These are phyloP conservation scores for Calonectria ilicicola DNA, from an alignment of 2,329 filamentous ascomycete genomes.

Conservation along the genomic window DNA sequence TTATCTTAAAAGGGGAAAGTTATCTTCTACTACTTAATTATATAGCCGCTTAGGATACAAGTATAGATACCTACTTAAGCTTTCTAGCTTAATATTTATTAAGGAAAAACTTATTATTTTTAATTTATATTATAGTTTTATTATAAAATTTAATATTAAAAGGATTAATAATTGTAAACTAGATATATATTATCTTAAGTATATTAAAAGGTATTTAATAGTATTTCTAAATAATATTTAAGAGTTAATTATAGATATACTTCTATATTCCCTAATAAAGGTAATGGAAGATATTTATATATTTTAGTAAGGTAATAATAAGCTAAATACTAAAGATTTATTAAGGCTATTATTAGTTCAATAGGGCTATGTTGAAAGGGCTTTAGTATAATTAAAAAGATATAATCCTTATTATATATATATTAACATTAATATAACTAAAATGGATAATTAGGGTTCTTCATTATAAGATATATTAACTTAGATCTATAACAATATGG, in stretches of 20 bases:
- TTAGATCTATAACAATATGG: conserved; percentile 7
- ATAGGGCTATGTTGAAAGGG: neutral
- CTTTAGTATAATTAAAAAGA: conserved; percentile 5
- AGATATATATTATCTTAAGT: neutral
- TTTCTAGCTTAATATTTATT: neutral
- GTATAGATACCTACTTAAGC: neutral
- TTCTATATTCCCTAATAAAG: conserved; percentile 6
- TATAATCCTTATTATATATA: conserved; percentile 13
- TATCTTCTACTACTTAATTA: neutral
- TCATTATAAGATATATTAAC: neutral
- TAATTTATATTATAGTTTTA: neutral
- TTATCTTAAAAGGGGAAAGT: neutral
- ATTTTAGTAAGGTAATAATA: conserved; percentile 10
- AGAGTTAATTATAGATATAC: conserved; percentile 3
- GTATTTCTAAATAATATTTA: conserved; percentile 15
- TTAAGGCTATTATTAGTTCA: conserved; percentile 3
- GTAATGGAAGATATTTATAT: conserved; percentile 13
- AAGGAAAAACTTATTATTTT: conserved; percentile 14
- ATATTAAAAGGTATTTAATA: conserved; percentile 8
- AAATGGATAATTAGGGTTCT: conserved; percentile 17
- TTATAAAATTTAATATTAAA: neutral
- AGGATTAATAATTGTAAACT: neutral
- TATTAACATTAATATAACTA: neutral
- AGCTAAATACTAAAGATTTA: conserved; percentile 6
- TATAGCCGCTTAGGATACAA: conserved; percentile 3